These are phyloP conservation scores for Fennellomyces sp. DNA, from an alignment of 371 early-diverging fungal genomes.

Conservation along the genomic window DNA sequence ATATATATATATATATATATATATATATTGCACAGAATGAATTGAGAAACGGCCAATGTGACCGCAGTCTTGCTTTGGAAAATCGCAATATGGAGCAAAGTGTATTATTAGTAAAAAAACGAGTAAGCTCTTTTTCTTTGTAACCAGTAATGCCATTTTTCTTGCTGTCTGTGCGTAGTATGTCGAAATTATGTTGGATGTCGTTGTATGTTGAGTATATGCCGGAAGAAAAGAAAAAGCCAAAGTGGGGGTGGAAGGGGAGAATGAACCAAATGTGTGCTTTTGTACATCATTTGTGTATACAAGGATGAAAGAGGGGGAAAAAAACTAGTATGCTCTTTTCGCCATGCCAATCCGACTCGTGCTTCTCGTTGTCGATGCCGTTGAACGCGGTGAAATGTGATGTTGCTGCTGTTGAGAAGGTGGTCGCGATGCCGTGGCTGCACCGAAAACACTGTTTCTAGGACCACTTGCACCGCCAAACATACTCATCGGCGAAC, in stretches of 20 bases:
- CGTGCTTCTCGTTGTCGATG: slow-evolving; percentile 6
- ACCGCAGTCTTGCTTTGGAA: not conserved
- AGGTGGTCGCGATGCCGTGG: not conserved
- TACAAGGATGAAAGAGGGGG: not conserved
- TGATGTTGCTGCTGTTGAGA: slow-evolving; percentile 5
- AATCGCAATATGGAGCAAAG: not conserved
- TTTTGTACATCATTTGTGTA: too few species aligned
- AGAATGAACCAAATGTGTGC: too few species aligned
- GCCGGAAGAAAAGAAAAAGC: not conserved
- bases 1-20: not conserved
- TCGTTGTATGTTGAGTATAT: not conserved
- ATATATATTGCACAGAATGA: too few species aligned
- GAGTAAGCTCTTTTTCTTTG: too few species aligned
- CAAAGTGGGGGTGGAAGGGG: not conserved
- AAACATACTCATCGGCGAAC: slow-evolving; percentile 4
- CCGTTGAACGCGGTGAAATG: not conserved
- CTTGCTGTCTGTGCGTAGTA: not conserved
- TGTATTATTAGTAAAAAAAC: not conserved
- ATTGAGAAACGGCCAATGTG: not conserved
- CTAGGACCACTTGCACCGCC: not conserved
- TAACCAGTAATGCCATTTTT: too few species aligned
- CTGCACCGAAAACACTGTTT: slow-evolving; percentile 11
- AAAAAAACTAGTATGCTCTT: not conserved
- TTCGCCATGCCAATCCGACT: slow-evolving; percentile 17
- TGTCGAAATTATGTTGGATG: not conserved